Base-by-base conservation (phyloP, 345 rosid species). In the Tarenaya hassleriana region DNA sequence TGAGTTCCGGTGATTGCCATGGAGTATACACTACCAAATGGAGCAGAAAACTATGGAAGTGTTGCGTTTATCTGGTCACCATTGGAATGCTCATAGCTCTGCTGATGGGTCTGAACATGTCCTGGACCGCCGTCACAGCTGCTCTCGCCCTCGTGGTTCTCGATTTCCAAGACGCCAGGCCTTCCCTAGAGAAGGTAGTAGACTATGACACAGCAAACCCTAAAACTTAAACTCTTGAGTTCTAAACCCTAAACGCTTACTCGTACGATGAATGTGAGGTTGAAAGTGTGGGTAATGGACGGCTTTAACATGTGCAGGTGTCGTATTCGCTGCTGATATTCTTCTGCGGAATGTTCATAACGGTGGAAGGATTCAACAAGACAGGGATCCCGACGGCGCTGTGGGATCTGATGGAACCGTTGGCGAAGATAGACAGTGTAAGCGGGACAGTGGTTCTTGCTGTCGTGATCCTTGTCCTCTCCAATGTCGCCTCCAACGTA, bases 321-420 rank as follows among this genome's bases (percentile, higher is more conserved):
- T 90, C 98, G 5, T 90, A 80, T 62, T 77, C 91, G 8, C 86
- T 86, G 21, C 38, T 86, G 61, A 51, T 84, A 6, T 84, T 90
- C 83, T 86, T 90, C 42, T 90, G 95, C 1, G 94, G 97, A 19
- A 86, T 86, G 95, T 84, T 86, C 41, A 80, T 90, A 54, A 82
- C 98, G 0, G 88, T 90, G 0, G 69, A 76, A 14, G 97, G 96
- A 43, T 90, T 90, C 62, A 82, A 86, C 62, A 82, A 62, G 71
- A 84, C 95, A 33, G 97, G 88, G 50, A 82, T 90, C 33, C 97
- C 95, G 8, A 78, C 81, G 14, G 47, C 62, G 29, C 41, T 86
- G 5, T 90, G 97, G 94, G 81, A 90, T 45, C 21, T 75, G 8
- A 74, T 80, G 91, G 94, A 86, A 71, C 87, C 95, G 33, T 62